phyloP scores from a whole-genome alignment of 306 rosid genomes.

The Begonia fuchsioides region DNA sequence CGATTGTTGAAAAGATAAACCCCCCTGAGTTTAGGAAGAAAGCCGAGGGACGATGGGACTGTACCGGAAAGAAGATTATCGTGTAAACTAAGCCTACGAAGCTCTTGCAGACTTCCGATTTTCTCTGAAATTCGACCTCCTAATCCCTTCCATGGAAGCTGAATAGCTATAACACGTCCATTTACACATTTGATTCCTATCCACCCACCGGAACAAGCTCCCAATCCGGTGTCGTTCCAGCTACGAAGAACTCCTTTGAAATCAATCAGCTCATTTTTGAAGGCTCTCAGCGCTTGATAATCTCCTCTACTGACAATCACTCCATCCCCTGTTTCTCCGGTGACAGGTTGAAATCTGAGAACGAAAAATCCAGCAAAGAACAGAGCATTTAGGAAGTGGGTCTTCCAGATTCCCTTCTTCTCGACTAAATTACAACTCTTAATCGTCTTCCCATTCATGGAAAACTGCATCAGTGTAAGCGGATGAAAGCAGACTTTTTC shows the following conservation, averaged over 20 bases:
- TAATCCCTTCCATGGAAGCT: slow-evolving; percentile 85
- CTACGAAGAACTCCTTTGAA: slow-evolving; percentile 44
- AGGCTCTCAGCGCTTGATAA: slow-evolving; percentile 47
- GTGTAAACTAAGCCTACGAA: slow-evolving; percentile 68
- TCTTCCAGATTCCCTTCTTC: slow-evolving; percentile 4
- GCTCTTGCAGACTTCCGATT: slow-evolving; percentile 63
- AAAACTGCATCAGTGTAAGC: slow-evolving; percentile 14
- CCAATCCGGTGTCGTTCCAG: slow-evolving; percentile 73
- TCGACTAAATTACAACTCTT: slow-evolving; percentile 2
- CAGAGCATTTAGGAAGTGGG: background rate
- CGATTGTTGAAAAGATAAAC: slow-evolving; percentile 77
- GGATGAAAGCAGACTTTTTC: slow-evolving; percentile 8
- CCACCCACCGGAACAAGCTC: slow-evolving; percentile 89
- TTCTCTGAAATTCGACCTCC: slow-evolving; percentile 63
- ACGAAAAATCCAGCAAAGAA: slow-evolving; percentile 9
- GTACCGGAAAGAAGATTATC: slow-evolving; percentile 54
- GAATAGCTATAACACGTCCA: slow-evolving; percentile 80
- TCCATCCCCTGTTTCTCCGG: slow-evolving; percentile 44
- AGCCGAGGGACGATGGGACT: slow-evolving; percentile 54
- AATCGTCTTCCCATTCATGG: background rate
- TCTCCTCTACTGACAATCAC: slow-evolving; percentile 39
- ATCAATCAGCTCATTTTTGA: slow-evolving; percentile 51
- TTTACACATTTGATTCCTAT: slow-evolving; percentile 77
- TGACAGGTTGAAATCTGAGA: slow-evolving; percentile 17
- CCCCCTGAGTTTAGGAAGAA: slow-evolving; percentile 76